A percentile compares a stretch with the other conserved stretches of the same genome.
These are phyloP conservation scores for Apodospora peruviana DNA, from an alignment of 495 filamentous ascomycete genomes.

Conservation along the genomic window DNA sequence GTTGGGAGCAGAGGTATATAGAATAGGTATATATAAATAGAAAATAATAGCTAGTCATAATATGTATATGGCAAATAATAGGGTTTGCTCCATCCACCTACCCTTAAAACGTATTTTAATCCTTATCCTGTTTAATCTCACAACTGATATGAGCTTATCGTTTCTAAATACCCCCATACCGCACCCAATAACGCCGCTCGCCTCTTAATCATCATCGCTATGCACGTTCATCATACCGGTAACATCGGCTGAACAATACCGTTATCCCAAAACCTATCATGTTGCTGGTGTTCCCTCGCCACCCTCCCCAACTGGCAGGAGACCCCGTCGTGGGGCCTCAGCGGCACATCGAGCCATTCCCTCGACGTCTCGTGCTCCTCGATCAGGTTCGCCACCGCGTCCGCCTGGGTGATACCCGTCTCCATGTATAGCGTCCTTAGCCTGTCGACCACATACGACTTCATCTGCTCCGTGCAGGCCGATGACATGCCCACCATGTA, in stretches of 20 bases:
- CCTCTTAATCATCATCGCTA: too few species aligned
- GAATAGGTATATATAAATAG: not conserved
- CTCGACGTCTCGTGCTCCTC: conserved; percentile 17
- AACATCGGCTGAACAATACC: too few species aligned
- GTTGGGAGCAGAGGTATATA: too few species aligned
- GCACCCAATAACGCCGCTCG: too few species aligned
- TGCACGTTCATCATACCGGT: too few species aligned
- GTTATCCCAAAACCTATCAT: not conserved
- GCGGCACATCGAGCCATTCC: conserved; percentile 6
- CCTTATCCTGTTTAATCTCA: too few species aligned
- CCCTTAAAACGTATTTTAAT: too few species aligned
- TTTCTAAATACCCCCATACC: too few species aligned
- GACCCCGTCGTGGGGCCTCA: too few species aligned
- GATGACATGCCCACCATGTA: conserved; percentile 33
- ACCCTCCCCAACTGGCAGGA: too few species aligned
- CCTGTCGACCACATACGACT: conserved; percentile 24
- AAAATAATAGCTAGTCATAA: not conserved
- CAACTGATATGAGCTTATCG: too few species aligned
- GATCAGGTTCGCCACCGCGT: conserved; percentile 26
- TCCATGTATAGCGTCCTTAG: conserved; percentile 28
- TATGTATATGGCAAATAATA: not conserved
- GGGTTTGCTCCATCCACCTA: too few species aligned
- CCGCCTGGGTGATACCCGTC: conserved; percentile 29
- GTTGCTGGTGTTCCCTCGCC: not conserved
- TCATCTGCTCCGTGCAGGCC: conserved; percentile 22